Base-by-base conservation (phyloP, 768 basidiomycete genomes). In the Boletus sp. region DNA sequence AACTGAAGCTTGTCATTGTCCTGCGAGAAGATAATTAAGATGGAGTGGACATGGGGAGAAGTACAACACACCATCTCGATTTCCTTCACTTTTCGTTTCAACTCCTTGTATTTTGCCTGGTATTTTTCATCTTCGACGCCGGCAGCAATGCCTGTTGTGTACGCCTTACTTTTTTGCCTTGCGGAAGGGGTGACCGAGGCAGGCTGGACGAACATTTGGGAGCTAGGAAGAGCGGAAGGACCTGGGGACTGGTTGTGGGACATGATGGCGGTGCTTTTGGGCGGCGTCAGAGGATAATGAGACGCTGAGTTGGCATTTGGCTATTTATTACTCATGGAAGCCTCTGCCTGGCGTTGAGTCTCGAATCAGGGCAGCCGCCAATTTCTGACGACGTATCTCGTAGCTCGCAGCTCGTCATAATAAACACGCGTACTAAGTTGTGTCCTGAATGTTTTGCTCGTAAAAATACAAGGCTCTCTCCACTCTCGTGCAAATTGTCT, bases 1-100 rank as follows among this genome's bases (percentile, higher is more conserved):
- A 86, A 84, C 68, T 89, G 83, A 57, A 94, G 80, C 74, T 87
- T 91, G 78, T 93, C 92, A 73, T 94, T 94, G 74, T 93, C 90
- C 92, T 94, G 67, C 41, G 65, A 8, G 52, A 50, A 60, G 32
- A 54, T 32, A 1, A 40, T 49, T 15, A 18, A 55, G 35, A 61
- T 50, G 47, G 37, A 52, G 50, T 37, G 57, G 46, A 47, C 14
- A 39, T 41, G 47, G 28, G 24, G 18, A 40, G 35, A 30, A 36
- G 41, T 17, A 42, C 9, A 63, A 82, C 87, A 64, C 58, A 91
- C 92, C 33, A 78, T 73, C 75, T 94, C 92, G 61, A 93, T 89
- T 73, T 93, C 90, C 69, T 85, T 88, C 56, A 93, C 90, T 76
- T 92, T 92, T 74, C 86, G 82, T 72, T 90, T 92, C 61, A 94